Evolutionary conservation across 2,329 filamentous ascomycete genomes (phyloP), one percentile per base, ranked within the genome.

Genomic region (Pseudogymnoascus sp.): DNA sequence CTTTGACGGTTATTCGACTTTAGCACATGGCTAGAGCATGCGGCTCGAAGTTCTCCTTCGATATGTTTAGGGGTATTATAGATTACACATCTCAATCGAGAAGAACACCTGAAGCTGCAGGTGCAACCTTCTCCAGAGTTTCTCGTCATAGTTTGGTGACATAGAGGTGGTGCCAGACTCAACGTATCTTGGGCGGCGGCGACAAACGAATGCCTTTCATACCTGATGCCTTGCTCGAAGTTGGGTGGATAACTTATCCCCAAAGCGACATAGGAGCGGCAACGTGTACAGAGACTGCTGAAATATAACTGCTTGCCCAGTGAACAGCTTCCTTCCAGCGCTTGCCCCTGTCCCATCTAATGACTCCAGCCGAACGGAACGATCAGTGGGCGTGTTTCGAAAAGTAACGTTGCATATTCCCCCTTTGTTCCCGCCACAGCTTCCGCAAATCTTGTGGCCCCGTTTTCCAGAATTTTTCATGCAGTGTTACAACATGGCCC

Each of bases 401-500:
- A 31, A 55, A 55, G 29, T 33, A 33, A 33, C 48, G 48, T 12
- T 55, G 48, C 48, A 55, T 55, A 55, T 55, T 55, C 27, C n/a
- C 64, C 29, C 18, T 55, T 55, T 55, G 48, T 33, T 55, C 48
- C 33, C 48, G 48, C 48, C 65, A 65, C 31, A 66, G 33, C 62
- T 55, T 58, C 29, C 58, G 63, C 63, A 69, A 62, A 61, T 69
- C 66, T 18, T 66, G 62, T 35, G 64, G 65, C 35, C 68, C 65
- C 10, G 64, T 61, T 59, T 68, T 45, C 74, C 74, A 75, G 45
- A 73, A 69, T 66, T 76, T 76, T 59, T 74, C 74, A 67, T 77
- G 75, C 63, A 77, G 63, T 36, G 69, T 73, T 39, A 65, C 68
- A 5, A 77, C 72, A 0, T 72, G 73, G 3, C 65, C 68, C 29